Conservation (phyloP, 2,329 filamentous ascomycete species). For the Cladosporium oxysporum region DNA sequence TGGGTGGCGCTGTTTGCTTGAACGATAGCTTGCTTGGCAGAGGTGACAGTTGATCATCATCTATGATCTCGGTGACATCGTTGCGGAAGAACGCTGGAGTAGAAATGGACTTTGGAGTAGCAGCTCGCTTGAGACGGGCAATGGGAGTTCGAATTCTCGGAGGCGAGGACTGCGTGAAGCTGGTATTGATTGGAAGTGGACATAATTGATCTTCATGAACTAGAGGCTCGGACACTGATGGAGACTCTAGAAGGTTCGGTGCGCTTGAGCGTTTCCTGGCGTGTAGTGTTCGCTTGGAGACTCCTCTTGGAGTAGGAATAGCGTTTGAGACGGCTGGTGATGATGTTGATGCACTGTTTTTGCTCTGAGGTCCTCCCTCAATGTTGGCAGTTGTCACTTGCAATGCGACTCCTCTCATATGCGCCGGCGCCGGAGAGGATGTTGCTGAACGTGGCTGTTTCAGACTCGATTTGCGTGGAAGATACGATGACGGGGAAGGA, state of each 20-base stretch:
- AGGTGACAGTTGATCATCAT: slow-evolving; percentile 31
- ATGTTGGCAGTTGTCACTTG: slow-evolving; percentile 26
- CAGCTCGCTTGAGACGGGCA: slow-evolving; percentile 6
- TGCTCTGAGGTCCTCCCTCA: neutral
- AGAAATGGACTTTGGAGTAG: slow-evolving; percentile 18
- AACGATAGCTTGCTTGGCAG: slow-evolving; percentile 31
- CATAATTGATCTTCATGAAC: slow-evolving; percentile 30
- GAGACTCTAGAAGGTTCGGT: slow-evolving; percentile 5
- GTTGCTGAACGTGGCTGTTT: slow-evolving; percentile 21
- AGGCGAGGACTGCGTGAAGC: slow-evolving; percentile 24
- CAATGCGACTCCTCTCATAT: slow-evolving; percentile 34
- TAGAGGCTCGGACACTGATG: slow-evolving; percentile 2
- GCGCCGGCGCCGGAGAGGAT: slow-evolving; percentile 7
- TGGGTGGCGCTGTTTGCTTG: slow-evolving; percentile 20
- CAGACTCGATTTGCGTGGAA: slow-evolving; percentile 26
- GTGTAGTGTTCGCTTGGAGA: slow-evolving; percentile 16
- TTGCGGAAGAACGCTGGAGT: slow-evolving; percentile 19
- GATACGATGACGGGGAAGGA: slow-evolving; percentile 22
- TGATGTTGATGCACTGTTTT: neutral
- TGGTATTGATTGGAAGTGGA: slow-evolving; percentile 30
- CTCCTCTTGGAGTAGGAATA: slow-evolving; percentile 9
- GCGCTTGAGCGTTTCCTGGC: slow-evolving; percentile 25
- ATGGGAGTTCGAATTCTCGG: slow-evolving; percentile 12
- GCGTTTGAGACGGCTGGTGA: slow-evolving; percentile 32
- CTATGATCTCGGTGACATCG: slow-evolving; percentile 17